Percentiles rank a stretch among this genome's conserved stretches.
Conservation (phyloP, 176 grass and related monocot species). For the Ensete glaucum region DNA sequence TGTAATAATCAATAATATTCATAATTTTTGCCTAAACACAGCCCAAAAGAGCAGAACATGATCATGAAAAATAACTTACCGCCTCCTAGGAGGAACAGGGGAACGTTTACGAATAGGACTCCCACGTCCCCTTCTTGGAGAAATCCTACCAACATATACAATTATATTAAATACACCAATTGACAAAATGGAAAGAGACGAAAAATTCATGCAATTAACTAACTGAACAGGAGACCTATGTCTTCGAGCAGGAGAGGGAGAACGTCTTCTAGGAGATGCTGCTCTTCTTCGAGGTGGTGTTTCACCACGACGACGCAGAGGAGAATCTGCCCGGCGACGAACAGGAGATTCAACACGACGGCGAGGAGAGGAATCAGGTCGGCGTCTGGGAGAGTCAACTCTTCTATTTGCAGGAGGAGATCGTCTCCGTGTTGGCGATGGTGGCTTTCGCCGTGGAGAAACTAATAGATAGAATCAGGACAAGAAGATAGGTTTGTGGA, state of each 20-base stretch:
- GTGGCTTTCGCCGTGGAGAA: conserved; percentile 61
- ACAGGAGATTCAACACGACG: conserved; percentile 31
- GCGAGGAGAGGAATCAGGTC: conserved; percentile 26
- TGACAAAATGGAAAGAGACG: neutral
- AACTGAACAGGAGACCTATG: conserved; percentile 64
- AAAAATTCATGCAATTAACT: conserved; percentile 10
- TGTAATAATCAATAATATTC: too few relatives aligned
- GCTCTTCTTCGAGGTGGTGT: conserved; percentile 38
- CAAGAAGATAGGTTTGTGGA: neutral
- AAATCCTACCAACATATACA: conserved; percentile 36
- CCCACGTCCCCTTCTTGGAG: conserved; percentile 78
- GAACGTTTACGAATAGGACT: conserved; percentile 67
- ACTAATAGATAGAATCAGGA: conserved; percentile 26
- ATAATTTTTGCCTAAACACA: too few relatives aligned
- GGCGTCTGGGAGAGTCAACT: conserved; percentile 44
- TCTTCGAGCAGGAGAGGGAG: conserved; percentile 80
- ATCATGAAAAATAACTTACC: conserved; percentile 46
- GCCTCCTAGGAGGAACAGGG: conserved; percentile 60
- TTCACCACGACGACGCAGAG: neutral
- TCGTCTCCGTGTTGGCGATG: conserved; percentile 48
- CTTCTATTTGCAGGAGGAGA: conserved; percentile 53
- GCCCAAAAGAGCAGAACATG: neutral
- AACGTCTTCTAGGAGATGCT: conserved; percentile 73
- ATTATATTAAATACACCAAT: conserved; percentile 17
- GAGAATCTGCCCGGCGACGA: conserved; percentile 55